A percentile compares a stretch with the other conserved stretches of the same genome.
These are phyloP conservation scores for Pleurotus ostreatus DNA, from an alignment of 768 basidiomycete genomes.

Conservation along the genomic window DNA sequence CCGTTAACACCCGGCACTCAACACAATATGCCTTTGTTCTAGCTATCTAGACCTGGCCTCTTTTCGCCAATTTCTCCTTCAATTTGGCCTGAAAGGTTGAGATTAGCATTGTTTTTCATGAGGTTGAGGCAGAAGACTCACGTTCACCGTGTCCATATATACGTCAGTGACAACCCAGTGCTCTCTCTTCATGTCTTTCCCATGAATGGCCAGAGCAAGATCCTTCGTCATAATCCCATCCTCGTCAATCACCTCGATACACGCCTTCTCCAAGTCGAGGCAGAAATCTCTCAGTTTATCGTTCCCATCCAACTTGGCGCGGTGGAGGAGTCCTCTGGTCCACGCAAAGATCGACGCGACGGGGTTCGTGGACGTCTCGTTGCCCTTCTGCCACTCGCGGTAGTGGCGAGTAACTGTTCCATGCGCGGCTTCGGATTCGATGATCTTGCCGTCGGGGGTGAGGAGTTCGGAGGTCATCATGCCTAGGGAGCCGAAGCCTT, in stretches of 20 bases:
- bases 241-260: slow-evolving; percentile 86
- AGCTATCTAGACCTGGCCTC: background rate
- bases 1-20: too few relatives aligned
- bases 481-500: slow-evolving; percentile 93
- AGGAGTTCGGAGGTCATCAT: slow-evolving; percentile 98
- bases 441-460: slow-evolving; percentile 88
- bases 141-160: slow-evolving; percentile 92
- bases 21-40: too few relatives aligned
- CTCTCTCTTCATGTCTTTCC: slow-evolving; percentile 85
- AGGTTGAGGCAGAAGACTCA: slow-evolving; percentile 29
- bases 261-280: slow-evolving; percentile 75
- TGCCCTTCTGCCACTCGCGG: slow-evolving; percentile 95
- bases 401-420: slow-evolving; percentile 95
- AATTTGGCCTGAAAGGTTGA: background rate
- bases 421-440: slow-evolving; percentile 97
- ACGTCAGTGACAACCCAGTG: slow-evolving; percentile 96
- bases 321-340: slow-evolving; percentile 92
- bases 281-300: slow-evolving; percentile 71
- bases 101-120: background rate
- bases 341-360: slow-evolving; percentile 98
- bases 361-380: slow-evolving; percentile 97
- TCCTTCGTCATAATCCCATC: slow-evolving; percentile 98
- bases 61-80: background rate
- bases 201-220: slow-evolving; percentile 90
- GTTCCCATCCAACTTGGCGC: slow-evolving; percentile 89